Conservation (phyloP, 2,329 filamentous ascomycete species). For the Penicillium palitans region DNA sequence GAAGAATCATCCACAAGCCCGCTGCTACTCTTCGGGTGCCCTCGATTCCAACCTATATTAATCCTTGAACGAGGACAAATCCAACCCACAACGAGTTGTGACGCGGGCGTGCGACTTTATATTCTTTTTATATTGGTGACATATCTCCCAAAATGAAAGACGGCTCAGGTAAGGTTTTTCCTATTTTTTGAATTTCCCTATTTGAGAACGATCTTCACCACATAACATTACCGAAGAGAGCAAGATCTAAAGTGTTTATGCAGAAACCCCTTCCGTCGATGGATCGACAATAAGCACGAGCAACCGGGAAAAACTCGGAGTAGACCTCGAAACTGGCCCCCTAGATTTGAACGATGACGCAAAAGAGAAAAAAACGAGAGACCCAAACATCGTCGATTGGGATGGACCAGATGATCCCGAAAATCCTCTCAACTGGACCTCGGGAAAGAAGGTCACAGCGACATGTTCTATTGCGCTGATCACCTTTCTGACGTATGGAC, state of each 20-base stretch:
- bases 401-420: conserved; percentile 57
- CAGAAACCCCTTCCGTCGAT: conserved; percentile 16
- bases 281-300: conserved; percentile 20
- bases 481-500: conserved; percentile 28
- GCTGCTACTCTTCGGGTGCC: not conserved
- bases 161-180: not conserved
- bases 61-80: not conserved
- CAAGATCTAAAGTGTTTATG: not conserved
- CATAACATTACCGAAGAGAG: not conserved
- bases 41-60: not conserved
- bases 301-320: conserved; percentile 9
- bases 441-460: conserved; percentile 47
- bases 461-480: conserved; percentile 52
- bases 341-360: not conserved
- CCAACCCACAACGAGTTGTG: not conserved
- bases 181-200: no score
- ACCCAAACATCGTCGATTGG: conserved; percentile 60
- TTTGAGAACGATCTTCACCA: not conserved
- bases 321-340: conserved; percentile 16
- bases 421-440: conserved; percentile 25
- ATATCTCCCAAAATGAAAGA: not conserved
- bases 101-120: not conserved
- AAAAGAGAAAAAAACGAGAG: conserved; percentile 1
- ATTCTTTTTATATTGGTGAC: not conserved
- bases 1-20: not conserved